Evolutionary conservation across 2,329 filamentous ascomycete genomes (phyloP).

Genomic region (Hymenoscyphus fraxineus): DNA sequence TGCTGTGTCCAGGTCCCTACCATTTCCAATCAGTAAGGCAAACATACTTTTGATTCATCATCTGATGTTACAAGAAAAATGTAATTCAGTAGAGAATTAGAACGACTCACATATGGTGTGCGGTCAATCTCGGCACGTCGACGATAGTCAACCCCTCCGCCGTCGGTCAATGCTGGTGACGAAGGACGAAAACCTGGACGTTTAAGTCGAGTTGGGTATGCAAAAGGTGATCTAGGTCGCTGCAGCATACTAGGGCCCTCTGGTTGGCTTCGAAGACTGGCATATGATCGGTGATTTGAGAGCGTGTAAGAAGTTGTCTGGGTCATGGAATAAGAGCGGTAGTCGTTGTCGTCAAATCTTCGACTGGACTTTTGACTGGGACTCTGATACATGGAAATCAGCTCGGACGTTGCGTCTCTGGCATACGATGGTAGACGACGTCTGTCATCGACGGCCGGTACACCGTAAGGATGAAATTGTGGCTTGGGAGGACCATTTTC

Average conservation of each 20-base stretch:
- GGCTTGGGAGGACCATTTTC: slow-evolving; percentile 21
- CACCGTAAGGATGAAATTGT: slow-evolving; percentile 26
- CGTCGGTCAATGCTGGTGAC: slow-evolving; percentile 34
- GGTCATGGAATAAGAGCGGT: slow-evolving; percentile 53
- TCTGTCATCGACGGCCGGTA: slow-evolving; percentile 40
- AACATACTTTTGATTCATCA: neutral
- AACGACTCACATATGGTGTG: slow-evolving; percentile 27
- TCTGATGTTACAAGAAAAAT: neutral
- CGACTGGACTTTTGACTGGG: slow-evolving; percentile 46
- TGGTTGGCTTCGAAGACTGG: slow-evolving; percentile 46
- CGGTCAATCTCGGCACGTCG: slow-evolving; percentile 34
- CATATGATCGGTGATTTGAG: slow-evolving; percentile 46
- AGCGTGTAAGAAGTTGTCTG: slow-evolving; percentile 41
- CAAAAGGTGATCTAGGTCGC: slow-evolving; percentile 55
- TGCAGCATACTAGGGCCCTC: slow-evolving; percentile 41
- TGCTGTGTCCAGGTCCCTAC: slow-evolving; percentile 25
- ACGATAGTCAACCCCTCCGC: slow-evolving; percentile 33
- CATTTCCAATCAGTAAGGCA: neutral
- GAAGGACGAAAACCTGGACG: slow-evolving; percentile 44
- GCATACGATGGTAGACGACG: slow-evolving; percentile 44
- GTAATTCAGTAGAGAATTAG: neutral
- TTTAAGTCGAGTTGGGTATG: slow-evolving; percentile 54
- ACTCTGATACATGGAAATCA: slow-evolving; percentile 53
- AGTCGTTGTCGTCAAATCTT: slow-evolving; percentile 43
- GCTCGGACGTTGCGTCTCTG: slow-evolving; percentile 50